A percentile compares a stretch with the other conserved stretches of the same genome.
These are phyloP conservation scores for Auricularia sp. DNA, from an alignment of 768 basidiomycete genomes.

Conservation along the genomic window DNA sequence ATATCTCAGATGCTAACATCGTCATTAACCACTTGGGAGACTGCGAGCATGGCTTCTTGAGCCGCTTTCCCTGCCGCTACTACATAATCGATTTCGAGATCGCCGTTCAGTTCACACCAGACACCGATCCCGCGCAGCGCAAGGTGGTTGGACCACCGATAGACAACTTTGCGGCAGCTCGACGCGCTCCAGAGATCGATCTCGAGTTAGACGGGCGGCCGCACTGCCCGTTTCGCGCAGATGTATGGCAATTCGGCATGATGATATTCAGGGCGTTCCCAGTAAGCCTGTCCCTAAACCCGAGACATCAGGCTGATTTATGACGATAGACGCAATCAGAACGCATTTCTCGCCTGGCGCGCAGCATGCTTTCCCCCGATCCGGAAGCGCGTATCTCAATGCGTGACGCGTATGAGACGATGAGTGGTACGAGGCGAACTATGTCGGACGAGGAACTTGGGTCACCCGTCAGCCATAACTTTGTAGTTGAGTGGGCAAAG, in stretches of 20 bases:
- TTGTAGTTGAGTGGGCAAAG: too few species aligned
- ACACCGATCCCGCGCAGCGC: neutral
- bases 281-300: neutral
- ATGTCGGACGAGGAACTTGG: too few species aligned
- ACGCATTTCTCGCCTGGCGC: too few species aligned
- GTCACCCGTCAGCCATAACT: too few species aligned
- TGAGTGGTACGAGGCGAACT: too few species aligned
- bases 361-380: too few species aligned
- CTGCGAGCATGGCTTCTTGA: neutral
- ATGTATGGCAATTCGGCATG: neutral
- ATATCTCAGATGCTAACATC: too few species aligned
- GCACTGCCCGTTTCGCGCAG: neutral
- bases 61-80: neutral
- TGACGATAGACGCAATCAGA: too few species aligned
- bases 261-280: neutral
- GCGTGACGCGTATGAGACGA: too few species aligned
- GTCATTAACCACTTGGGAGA: neutral
- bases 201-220: neutral
- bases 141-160: neutral
- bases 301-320: too few species aligned
- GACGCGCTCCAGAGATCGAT: neutral
- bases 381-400: too few species aligned
- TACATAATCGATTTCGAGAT: neutral
- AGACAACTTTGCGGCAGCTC: neutral
- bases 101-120: neutral